A percentile compares a stretch with the other conserved stretches of the same genome.
phyloP scores from a whole-genome alignment of 2,329 filamentous ascomycete genomes.

The Teratosphaeria destructans region DNA sequence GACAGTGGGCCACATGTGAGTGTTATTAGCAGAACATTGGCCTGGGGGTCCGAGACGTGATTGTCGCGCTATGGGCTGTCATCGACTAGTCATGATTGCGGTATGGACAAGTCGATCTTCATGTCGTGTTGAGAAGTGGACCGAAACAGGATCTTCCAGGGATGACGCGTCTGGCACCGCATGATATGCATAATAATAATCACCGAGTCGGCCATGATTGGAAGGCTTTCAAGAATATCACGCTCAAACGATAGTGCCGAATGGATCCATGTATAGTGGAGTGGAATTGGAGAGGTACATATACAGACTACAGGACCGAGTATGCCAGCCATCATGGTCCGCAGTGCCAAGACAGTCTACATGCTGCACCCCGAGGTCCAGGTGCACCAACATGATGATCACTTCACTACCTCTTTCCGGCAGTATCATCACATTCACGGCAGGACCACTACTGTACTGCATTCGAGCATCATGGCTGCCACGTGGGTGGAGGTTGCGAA shows the following conservation, averaged over 20 bases:
- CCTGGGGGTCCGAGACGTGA: background rate
- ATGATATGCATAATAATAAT: background rate
- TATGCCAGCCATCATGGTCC: background rate
- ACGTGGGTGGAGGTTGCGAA: constrained; percentile 28
- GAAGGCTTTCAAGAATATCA: background rate
- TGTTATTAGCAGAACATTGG: background rate
- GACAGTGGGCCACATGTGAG: too few species aligned
- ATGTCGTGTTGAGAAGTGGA: too few species aligned
- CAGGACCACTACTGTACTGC: background rate
- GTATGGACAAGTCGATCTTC: too few species aligned
- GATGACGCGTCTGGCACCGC: background rate
- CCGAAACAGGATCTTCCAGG: background rate
- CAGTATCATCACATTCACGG: background rate
- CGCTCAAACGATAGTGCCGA: background rate
- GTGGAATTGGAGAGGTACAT: background rate
- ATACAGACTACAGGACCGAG: too few species aligned
- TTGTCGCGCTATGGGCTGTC: background rate
- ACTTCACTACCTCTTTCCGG: background rate
- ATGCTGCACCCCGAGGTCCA: background rate
- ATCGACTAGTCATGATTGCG: background rate
- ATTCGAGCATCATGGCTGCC: background rate
- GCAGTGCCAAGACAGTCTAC: background rate
- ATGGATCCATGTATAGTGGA: background rate
- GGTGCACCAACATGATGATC: background rate
- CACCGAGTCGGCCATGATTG: background rate